These are phyloP conservation scores for Penicillium brevicompactum DNA, from an alignment of 2,329 filamentous ascomycete species.

Conservation along the genomic window DNA sequence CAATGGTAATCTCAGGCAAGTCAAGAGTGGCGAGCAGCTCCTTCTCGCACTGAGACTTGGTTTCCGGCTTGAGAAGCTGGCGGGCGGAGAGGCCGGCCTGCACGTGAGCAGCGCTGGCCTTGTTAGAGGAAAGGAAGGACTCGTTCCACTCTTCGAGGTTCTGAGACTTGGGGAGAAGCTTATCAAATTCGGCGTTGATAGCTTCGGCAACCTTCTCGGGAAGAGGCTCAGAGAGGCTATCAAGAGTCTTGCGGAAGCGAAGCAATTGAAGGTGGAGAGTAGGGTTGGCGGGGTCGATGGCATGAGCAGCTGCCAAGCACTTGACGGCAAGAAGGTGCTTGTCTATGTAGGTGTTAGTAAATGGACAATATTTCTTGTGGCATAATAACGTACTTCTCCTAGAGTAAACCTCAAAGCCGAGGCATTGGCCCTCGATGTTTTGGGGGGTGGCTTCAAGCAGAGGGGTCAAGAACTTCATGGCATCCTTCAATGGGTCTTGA, in stretches of 20 bases:
- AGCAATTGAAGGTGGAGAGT: conserved; percentile 74
- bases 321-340: conserved; percentile 87
- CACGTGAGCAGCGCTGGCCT: conserved; percentile 62
- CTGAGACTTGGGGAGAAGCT: conserved; percentile 57
- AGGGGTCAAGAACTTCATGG: conserved; percentile 80
- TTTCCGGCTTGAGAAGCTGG: conserved; percentile 59
- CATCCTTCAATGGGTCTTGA: conserved; percentile 78
- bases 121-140: conserved; percentile 65
- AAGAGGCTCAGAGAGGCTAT: conserved; percentile 60
- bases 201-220: conserved; percentile 68
- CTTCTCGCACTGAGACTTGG: conserved; percentile 60
- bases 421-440: conserved; percentile 77
- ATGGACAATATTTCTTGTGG: background rate
- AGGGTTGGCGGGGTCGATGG: conserved; percentile 69
- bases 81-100: conserved; percentile 65
- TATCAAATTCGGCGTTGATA: conserved; percentile 68
- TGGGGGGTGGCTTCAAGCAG: conserved; percentile 81
- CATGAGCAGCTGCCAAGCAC: conserved; percentile 74
- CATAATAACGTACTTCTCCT: conserved; percentile 68
- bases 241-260: conserved; percentile 67
- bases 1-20: conserved; percentile 52
- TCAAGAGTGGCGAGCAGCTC: conserved; percentile 64
- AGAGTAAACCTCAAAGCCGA: conserved; percentile 88
- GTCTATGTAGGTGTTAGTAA: conserved; percentile 53
- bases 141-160: conserved; percentile 68